Evolutionary conservation across 2,329 filamentous ascomycete species (phyloP), one percentile per base, ranked within the genome.

Genomic region (Diplodia intermedia): DNA sequence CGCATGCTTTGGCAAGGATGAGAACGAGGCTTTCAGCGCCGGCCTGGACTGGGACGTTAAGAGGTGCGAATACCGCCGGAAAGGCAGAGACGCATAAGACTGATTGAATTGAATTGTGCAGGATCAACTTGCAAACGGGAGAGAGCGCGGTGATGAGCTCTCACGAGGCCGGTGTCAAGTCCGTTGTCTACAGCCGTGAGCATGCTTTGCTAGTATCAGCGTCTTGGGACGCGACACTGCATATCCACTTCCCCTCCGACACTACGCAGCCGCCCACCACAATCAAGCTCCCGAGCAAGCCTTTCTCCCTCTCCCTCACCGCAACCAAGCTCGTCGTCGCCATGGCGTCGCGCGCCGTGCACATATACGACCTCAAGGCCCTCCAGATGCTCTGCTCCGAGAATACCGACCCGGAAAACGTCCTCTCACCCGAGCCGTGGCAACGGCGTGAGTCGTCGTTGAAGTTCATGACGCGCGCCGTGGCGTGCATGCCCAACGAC

Each of bases 401-500:
- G 74, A 78, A 83, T 20, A 78, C 83, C 9, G 78, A 81, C 23
- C 36, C 67, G 5, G 81, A 75, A 11, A 75, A 80, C 68, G 77
- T 76, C 53, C 77, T 86, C 20, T 80, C 84, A 23, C 81, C 93
- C 65, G 86, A 91, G 76, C 94, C 94, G 0, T 97, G 93, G 93
- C 95, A 99, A 80, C 88, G 92, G 74, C 89, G 95, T 69, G 95
- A 99, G 79, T 97, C 92, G 65, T 96, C 91, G 31, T 86, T 99
- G 76, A 97, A 97, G 79, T 99, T 97, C 81, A 93, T 97, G 84
- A 98, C 94, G 1, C 88, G 95, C 69, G 92, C 92, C 20, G 91
- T 98, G 0, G 90, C 93, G 18, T 97, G 94, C 79, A 98, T 99
- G 95, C 94, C 95, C 15, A 94, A 95, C 74, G 95, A 97, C 72